Percentiles rank a stretch among this genome's conserved stretches.
phyloP scores from a whole-genome alignment of 1,139 yeast genomes.

The Candida mesenterica region DNA sequence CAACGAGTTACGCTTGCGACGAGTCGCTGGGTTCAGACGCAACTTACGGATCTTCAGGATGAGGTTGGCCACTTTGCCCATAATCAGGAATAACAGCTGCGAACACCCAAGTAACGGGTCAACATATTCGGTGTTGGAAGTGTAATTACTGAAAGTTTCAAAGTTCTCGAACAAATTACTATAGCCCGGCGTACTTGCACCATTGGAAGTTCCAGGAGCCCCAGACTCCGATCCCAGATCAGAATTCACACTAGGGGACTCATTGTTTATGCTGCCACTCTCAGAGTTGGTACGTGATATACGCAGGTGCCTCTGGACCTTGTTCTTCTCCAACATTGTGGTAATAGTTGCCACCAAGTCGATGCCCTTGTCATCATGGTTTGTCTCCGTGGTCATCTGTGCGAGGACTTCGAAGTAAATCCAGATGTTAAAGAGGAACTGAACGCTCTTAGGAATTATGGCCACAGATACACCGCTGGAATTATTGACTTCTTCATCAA shows the following conservation, averaged over 20 bases:
- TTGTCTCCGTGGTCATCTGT: conserved; percentile 55
- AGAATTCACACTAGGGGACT: conserved; percentile 24
- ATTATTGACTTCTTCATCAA: conserved; percentile 7
- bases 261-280: conserved; percentile 7
- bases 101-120: conserved; percentile 70
- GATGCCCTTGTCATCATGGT: conserved; percentile 44
- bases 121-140: conserved; percentile 37
- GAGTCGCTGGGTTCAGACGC: conserved; percentile 15
- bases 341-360: conserved; percentile 45
- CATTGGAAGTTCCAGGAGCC: conserved; percentile 15
- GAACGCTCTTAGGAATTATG: conserved; percentile 43
- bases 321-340: conserved; percentile 23
- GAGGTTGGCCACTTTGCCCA: conserved; percentile 61
- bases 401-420: conserved; percentile 65
- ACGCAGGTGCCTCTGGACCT: conserved; percentile 14
- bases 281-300: conserved; percentile 6
- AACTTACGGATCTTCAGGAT: conserved; percentile 47
- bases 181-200: conserved; percentile 8
- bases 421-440: conserved; percentile 62
- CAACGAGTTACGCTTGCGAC: conserved; percentile 36
- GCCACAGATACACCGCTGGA: conserved; percentile 10
- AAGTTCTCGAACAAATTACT: conserved; percentile 31
- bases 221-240: conserved; percentile 20
- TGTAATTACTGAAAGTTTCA: conserved; percentile 21
- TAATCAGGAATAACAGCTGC: conserved; percentile 58